Base-by-base conservation (phyloP, 805 yeast species). In the Tanozyma kutaoensis region DNA sequence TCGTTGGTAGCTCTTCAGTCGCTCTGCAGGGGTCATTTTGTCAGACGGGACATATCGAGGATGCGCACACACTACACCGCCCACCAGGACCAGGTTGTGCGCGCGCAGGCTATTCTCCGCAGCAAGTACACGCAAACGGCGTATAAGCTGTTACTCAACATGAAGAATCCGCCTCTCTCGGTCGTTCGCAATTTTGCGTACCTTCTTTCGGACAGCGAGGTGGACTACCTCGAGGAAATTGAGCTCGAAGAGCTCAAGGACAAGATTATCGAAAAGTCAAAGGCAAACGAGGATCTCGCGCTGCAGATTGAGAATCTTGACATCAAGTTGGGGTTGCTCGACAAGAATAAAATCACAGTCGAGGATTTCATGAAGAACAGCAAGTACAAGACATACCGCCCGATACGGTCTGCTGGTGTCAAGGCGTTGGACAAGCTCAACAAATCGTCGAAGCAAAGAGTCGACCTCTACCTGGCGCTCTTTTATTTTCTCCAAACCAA, bases 401-500 rank as follows among this genome's bases (percentile, higher is more conserved):
- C 36, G n/a, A 27, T 34, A 16, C 19, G 25, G 12, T 36, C 39
- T 2, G 27, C 35, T 14, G 37, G 35, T 20, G 34, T 36, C 18
- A 49, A 43, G 33, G 37, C 34, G 21, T 34, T 54, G 25, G 60
- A 52, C 12, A 40, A 39, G 17, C 50, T 50, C 37, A 55, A 50
- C 34, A 59, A 58, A 29, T 48, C 64, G 3, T 48, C 68, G 8
- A 56, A 63, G 32, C 61, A 60, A 14, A 60, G 81, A 32, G 57
- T 17, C 20, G 9, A 17, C 20, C 8, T 8, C 20, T 80, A 78
- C 48, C 95, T 77, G 39, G 77, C 80, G 14, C 44, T 88, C 27
- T 75, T 91, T 38, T 91, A 77, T 43, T 52, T 88, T 15, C 49
- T 91, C 24, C 97, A 91, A 46, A 79, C 93, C 0, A 82, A 81